Base-by-base conservation (phyloP, 1,284 basidiomycete species). In the Amylostereum areolatum region DNA sequence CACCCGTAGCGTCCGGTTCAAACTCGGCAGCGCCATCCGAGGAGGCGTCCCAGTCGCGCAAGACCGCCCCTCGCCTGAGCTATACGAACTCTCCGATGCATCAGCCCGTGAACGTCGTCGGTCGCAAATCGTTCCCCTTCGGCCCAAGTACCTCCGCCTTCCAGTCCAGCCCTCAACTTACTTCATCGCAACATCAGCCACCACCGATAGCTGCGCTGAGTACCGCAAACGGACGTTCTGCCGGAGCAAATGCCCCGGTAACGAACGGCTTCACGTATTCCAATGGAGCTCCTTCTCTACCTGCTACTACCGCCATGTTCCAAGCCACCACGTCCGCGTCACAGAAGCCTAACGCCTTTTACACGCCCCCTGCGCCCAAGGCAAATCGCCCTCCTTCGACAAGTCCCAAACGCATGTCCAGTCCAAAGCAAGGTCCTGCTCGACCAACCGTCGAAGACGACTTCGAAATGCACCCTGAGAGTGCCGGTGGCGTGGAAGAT, bases 311-410 rank as follows among this genome's bases (percentile, higher is more conserved):
- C 43, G 79, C 78, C 12, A 61, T 73, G 6, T 77, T 80, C 50
- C 68, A 68, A 1, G 48, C 61, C 2, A 47, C 18, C 4, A 70
- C 69, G 11, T 72, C 72, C 25, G 80, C 81, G 1, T 73, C 72
- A 48, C 66, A 66, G 39, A 68, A 70, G 2, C 70, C 68, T 32
- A 85, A 84, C 55, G 82, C 82, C 4, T 85, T 85, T 59, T 84
- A 78, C 59, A 69, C 72, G 36, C 80, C 80, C 0, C 72, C 78
- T 3, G 50, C 64, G 5, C 47, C 59, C 2, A 61, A 45, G 10
- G 29, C 36, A 30, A 29, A 32, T 1, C 33, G 36, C 8, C 44
- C 44, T 18, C 52, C 55, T 3, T 55, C 56, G 27, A 50, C 46
- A 34, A 61, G 58, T 46, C 55, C 46, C 35, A 47, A 41, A 47